Percentiles rank a stretch among this genome's conserved stretches.
Evolutionary conservation across 306 rosid species (phyloP).

Genomic region (Ochetophila trinervis): DNA sequence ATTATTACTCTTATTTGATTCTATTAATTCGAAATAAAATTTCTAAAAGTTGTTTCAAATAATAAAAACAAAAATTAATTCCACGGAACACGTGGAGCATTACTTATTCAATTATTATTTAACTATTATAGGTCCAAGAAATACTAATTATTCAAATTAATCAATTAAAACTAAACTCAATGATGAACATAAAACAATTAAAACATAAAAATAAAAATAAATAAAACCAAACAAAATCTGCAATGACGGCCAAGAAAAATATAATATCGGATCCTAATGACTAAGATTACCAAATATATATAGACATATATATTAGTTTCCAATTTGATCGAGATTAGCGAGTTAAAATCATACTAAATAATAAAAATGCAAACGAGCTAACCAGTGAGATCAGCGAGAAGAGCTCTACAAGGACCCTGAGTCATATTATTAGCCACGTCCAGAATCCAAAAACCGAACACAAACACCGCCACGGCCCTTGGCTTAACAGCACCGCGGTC

Average conservation of each 20-base stretch:
- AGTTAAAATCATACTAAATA: not conserved
- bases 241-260: not conserved
- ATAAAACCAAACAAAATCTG: not conserved
- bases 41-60: too few species aligned
- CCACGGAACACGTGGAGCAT: too few species aligned
- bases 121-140: too few species aligned
- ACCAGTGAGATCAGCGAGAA: slow-evolving; percentile 94
- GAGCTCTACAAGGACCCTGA: slow-evolving; percentile 85
- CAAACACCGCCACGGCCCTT: slow-evolving; percentile 55
- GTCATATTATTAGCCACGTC: slow-evolving; percentile 78
- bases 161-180: not conserved
- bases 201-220: too few species aligned
- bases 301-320: too few species aligned
- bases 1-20: too few species aligned
- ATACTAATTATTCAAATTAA: too few species aligned
- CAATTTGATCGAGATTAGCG: not conserved
- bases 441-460: slow-evolving; percentile 82
- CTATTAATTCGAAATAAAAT: too few species aligned
- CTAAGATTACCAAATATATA: not conserved
- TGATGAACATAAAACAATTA: not conserved
- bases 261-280: not conserved
- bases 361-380: slow-evolving; percentile 6
- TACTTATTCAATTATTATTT: too few species aligned
- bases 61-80: too few species aligned
- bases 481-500: slow-evolving; percentile 48